Conservation (phyloP, 1,284 basidiomycete genomes). For the Irpex sp. region DNA sequence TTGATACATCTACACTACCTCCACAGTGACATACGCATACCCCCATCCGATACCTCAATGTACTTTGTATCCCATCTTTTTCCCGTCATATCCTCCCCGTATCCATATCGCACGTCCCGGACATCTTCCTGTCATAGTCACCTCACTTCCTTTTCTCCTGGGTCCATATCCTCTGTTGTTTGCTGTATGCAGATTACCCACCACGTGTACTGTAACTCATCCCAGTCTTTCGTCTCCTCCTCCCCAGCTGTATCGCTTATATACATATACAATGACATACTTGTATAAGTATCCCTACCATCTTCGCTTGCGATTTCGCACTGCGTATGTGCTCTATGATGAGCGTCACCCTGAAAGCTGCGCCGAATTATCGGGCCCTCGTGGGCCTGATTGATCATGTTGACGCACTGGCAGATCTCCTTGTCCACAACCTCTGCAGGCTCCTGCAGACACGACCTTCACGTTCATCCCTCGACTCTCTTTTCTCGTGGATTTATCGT, state of each 20-base stretch:
- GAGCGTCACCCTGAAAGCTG: no score
- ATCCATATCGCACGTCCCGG: conserved; percentile 6
- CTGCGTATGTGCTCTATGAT: no score
- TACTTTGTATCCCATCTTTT: conserved; percentile 2
- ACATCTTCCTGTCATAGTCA: conserved; percentile 10
- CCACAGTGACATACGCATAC: not conserved
- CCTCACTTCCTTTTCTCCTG: not conserved
- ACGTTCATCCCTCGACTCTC: no score
- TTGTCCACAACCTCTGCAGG: no score
- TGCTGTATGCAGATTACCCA: not conserved
- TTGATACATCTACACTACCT: not conserved
- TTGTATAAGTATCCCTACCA: not conserved
- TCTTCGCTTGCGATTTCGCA: no score
- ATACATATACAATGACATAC: not conserved
- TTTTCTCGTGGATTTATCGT: no score
- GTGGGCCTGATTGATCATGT: no score
- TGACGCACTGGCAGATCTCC: no score
- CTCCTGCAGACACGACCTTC: no score
- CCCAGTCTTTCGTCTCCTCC: not conserved
- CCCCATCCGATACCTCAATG: conserved; percentile 3
- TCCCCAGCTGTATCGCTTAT: not conserved
- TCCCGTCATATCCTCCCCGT: not conserved
- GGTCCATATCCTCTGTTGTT: no score
- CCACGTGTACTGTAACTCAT: not conserved
- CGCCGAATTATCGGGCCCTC: no score